Percentiles rank a stretch among this genome's conserved stretches.
phyloP scores from a whole-genome alignment of 73 alveolate genomes.

The Urostyla sp. region DNA sequence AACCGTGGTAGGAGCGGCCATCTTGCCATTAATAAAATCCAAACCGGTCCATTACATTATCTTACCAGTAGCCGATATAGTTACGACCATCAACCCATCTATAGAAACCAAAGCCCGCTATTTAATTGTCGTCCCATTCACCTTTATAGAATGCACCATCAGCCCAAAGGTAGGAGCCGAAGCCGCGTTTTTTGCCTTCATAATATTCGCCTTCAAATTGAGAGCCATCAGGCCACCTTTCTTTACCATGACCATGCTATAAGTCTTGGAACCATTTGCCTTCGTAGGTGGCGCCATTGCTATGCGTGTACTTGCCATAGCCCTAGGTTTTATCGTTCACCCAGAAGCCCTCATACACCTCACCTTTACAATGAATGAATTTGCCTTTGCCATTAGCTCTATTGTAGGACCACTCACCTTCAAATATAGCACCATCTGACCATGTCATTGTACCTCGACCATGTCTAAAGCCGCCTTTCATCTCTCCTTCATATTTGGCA shows the following conservation, averaged over 20 bases:
- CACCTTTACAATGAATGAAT: slow-evolving; percentile 57
- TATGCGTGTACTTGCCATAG: slow-evolving; percentile 63
- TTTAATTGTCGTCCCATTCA: slow-evolving; percentile 71
- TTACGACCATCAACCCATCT: slow-evolving; percentile 74
- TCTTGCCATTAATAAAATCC: slow-evolving; percentile 80
- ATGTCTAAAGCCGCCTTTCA: slow-evolving; percentile 82
- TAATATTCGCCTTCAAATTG: slow-evolving; percentile 72
- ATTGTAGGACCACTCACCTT: slow-evolving; percentile 75
- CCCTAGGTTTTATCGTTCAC: slow-evolving; percentile 72
- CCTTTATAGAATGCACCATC: slow-evolving; percentile 88
- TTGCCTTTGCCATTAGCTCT: slow-evolving; percentile 64
- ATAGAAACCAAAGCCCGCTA: slow-evolving; percentile 73
- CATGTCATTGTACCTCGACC: slow-evolving; percentile 78
- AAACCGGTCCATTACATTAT: slow-evolving; percentile 69
- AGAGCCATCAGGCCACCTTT: slow-evolving; percentile 84
- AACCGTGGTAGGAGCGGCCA: slow-evolving; percentile 79
- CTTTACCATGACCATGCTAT: slow-evolving; percentile 84
- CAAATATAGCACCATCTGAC: slow-evolving; percentile 79
- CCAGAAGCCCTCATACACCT: slow-evolving; percentile 67
- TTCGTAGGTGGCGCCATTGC: slow-evolving; percentile 61
- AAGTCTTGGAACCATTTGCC: slow-evolving; percentile 83
- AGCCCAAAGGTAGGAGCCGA: slow-evolving; percentile 77
- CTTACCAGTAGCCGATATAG: slow-evolving; percentile 83
- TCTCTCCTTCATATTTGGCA: slow-evolving; percentile 73
- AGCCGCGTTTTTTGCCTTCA: slow-evolving; percentile 80